A percentile compares a stretch with the other conserved stretches of the same genome.
phyloP scores from a whole-genome alignment of 495 filamentous ascomycete genomes.

The Penicillium simplicissimum region DNA sequence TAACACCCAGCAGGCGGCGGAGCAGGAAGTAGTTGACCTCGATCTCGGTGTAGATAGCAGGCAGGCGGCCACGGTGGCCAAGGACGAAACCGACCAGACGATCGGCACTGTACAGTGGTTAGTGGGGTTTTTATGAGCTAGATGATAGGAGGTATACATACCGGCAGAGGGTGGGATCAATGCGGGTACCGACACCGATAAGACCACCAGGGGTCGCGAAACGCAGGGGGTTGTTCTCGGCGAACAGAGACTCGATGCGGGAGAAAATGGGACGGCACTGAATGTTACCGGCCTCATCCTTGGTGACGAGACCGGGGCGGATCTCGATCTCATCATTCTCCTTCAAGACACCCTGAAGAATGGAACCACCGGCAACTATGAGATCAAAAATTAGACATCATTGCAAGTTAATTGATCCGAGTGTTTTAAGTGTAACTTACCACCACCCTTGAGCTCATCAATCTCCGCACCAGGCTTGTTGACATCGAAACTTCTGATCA shows the following conservation, averaged over 20 bases:
- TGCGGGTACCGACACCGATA: constrained; percentile 94
- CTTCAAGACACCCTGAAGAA: constrained; percentile 93
- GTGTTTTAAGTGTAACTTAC: background rate
- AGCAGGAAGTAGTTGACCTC: constrained; percentile 99
- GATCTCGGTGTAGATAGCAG: constrained; percentile 93
- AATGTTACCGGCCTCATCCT: constrained; percentile 89
- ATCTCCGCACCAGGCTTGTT: constrained; percentile 99
- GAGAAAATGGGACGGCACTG: constrained; percentile 97
- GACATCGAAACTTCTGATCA: constrained; percentile 90
- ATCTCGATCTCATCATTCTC: constrained; percentile 98
- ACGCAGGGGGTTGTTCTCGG: constrained; percentile 95
- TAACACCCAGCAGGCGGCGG: constrained; percentile 89
- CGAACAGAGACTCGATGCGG: constrained; percentile 90
- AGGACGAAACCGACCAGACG: constrained; percentile 98
- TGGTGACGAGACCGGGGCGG: constrained; percentile 89
- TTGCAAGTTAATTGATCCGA: background rate
- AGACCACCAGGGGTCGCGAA: constrained; percentile 96
- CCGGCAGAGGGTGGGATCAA: constrained; percentile 91
- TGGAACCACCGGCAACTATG: constrained; percentile 89
- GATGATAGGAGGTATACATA: background rate
- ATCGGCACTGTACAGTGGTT: constrained; percentile 63
- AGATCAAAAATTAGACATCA: background rate
- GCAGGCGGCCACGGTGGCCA: constrained; percentile 85
- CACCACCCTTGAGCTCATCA: constrained; percentile 94
- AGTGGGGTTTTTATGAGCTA: background rate